Evolutionary conservation across 805 yeast genomes (phyloP), one percentile per base, ranked within the genome.

Genomic region (Wickerhamiella dianesei): DNA sequence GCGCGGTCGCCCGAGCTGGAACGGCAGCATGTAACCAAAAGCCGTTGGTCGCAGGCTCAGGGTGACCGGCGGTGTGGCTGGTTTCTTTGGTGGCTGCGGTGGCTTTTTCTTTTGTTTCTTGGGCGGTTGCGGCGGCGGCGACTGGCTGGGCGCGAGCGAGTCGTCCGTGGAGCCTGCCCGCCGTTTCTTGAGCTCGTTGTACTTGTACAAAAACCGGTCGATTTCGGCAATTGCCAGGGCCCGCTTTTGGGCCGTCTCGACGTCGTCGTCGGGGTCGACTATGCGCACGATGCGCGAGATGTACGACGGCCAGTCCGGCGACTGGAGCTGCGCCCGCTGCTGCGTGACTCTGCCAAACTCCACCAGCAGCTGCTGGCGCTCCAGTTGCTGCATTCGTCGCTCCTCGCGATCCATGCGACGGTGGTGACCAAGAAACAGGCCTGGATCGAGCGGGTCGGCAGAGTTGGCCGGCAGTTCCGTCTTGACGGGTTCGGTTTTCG

Each of bases 401-500:
- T 83, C 94, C 45, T 78, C 79, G 47, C 74, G 74, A 51, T 73
- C 75, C 77, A 80, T 75, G 37, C 73, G 68, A 39, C 70, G 69
- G 61, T 82, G 88, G 74, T 13, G 64, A 50, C 25, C 60, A 55
- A 57, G 66, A 78, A 13, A 65, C 17, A n/a, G 53, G 3, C 0
- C 58, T 53, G 57, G 77, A 1, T 61, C 54, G 43, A 82, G 62
- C 3, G 77, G 75, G 54, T 75, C 80, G 2, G 35, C 37, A 0
- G 32, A 16, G 17, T 41, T 35, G 19, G 8, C 44, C 35, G 8
- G 16, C 37, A 35, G 45, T 13, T 35, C 44, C n/a, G 22, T 32
- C 29, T 47, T 40, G 20, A 36, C 46, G n/a, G n/a, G n/a, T n/a
- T n/a, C n/a, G n/a, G n/a, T n/a, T n/a, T n/a, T n/a, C n/a, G n/a